Evolutionary conservation across 768 basidiomycete genomes (phyloP).

Genomic region (Lactarius tabidus): DNA sequence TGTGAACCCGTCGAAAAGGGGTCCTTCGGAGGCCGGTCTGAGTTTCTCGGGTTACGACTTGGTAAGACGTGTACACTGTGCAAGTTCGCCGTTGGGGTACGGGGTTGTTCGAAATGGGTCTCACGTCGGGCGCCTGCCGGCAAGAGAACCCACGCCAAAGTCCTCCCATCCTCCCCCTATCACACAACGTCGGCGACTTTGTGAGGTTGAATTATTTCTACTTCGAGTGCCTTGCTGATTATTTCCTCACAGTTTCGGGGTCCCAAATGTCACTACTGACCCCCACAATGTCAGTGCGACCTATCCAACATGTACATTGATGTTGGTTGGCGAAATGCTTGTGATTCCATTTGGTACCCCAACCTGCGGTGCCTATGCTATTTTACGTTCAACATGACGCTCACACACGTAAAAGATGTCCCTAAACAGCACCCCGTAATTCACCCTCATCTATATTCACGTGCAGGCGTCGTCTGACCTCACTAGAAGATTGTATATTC

Average conservation of each 20-base stretch:
- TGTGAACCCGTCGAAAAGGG: neutral
- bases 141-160: neutral
- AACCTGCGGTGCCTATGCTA: neutral
- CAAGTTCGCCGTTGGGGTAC: neutral
- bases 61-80: neutral
- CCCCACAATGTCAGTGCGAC: constrained; percentile 4
- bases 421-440: neutral
- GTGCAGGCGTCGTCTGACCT: constrained; percentile 3
- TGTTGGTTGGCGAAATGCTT: constrained; percentile 4
- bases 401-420: constrained; percentile 14
- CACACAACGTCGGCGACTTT: neutral
- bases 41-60: neutral
- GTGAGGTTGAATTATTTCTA: constrained; percentile 2
- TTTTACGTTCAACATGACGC: constrained; percentile 31
- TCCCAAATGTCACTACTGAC: constrained; percentile 3
- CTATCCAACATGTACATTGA: constrained; percentile 1
- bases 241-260: neutral
- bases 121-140: neutral
- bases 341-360: constrained; percentile 13
- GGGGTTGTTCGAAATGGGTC: neutral
- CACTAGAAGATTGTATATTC: neutral
- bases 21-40: neutral
- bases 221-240: constrained; percentile 1
- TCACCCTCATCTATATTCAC: constrained; percentile 8
- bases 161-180: neutral